Evolutionary conservation across 306 rosid species (phyloP), one percentile per base, ranked within the genome.

Genomic region (Hippophae gyantsensis): DNA sequence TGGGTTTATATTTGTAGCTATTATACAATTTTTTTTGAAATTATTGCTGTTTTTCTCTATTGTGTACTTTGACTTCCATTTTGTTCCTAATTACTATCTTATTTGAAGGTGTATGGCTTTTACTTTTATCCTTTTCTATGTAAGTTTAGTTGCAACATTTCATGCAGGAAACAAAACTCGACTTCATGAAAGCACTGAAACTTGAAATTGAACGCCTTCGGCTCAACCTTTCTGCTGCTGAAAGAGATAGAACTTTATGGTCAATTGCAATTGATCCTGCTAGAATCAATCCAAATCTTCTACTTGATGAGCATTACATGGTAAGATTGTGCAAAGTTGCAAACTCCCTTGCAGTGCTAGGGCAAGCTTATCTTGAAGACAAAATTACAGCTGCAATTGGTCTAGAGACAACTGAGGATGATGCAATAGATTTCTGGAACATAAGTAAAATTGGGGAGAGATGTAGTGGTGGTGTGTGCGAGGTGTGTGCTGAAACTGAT

Each of bases 161-260:
- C 38, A 32, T 82, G 71, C 78, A 88, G 99, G 80, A 63, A 67
- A 84, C 68, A 53, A 86, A 82, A 56, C 71, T 92, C 7, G 76
- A 71, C 65, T 93, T 82, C 70, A 68, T 68, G 54, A 92, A 82
- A 78, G 99, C 95, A 55, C 82, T 93, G 90, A 84, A 88, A 75
- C 97, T 93, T 72, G 99, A 93, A 79, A 84, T 93, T 75, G 95
- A 88, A 79, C 95, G 99, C 62, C 87, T 93, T 62, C 72, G 59
- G 68, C 72, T 82, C 70, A 86, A 86, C 66, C 86, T 93, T 69
- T 93, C 99, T 74, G 97, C 99, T 72, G 94, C 99, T 68, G 97
- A 86, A 79, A 84, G 99, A 87, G 95, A 93, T 77, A 84, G 86
- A 76, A 73, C 89, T 64, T 72, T 93, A 62, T 69, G 88, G 69